Percentiles rank a stretch among this genome's conserved stretches.
phyloP scores from a whole-genome alignment of 2,329 filamentous ascomycete genomes.

The Colletotrichum chrysophilum region DNA sequence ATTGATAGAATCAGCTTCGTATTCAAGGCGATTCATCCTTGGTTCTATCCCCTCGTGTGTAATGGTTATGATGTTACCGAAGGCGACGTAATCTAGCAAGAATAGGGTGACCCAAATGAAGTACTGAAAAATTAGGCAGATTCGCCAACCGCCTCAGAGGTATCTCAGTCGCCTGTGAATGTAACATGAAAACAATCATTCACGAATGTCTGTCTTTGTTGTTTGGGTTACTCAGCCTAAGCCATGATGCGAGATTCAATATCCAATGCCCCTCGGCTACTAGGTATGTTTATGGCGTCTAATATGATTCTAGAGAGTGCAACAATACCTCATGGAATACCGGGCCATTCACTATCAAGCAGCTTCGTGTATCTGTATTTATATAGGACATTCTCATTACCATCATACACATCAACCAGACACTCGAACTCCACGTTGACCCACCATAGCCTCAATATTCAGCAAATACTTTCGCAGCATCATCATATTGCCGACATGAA shows the following conservation, averaged over 20 bases:
- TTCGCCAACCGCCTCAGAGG: accelerated
- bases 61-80: neutral
- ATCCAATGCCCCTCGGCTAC: neutral
- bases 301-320: neutral
- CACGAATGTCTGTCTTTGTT: neutral
- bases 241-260: neutral
- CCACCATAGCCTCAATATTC: neutral
- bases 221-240: neutral
- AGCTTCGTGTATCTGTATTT: neutral
- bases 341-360: neutral
- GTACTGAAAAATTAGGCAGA: neutral
- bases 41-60: neutral
- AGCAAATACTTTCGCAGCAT: neutral
- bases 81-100: neutral
- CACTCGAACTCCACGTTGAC: neutral
- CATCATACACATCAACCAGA: neutral
- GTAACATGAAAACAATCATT: neutral
- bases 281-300: neutral
- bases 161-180: neutral
- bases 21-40: neutral
- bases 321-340: neutral
- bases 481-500: neutral
- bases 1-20: neutral
- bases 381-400: neutral
- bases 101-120: neutral